Evolutionary conservation across 2,329 filamentous ascomycete genomes (phyloP), one percentile per base, ranked within the genome.

Genomic region (Penicillium sp.): DNA sequence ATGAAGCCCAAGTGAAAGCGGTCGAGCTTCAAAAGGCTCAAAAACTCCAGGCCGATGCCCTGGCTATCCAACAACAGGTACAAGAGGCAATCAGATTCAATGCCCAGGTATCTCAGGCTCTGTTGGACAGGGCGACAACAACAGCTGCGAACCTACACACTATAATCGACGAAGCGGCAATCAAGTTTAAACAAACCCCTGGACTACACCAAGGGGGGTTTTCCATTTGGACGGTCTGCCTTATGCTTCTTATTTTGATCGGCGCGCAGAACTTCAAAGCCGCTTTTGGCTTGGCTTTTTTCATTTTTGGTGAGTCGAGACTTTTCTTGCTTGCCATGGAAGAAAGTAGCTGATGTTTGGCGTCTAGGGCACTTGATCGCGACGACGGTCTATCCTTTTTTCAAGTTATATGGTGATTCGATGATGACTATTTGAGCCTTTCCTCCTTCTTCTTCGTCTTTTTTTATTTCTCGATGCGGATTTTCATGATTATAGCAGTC

Each of bases 1-100:
- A 73, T 7, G 58, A 70, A 16, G 75, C 78, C 6, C 71, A 77
- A 57, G 25, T 51, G 1, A 76, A 66, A 58, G 73, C 77, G 3
- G 65, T 69, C 28, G 60, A 68, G 16, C 57, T 81, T 11, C 73
- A 73, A 25, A 66, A 68, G 55, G 63, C 68, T 6, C 78, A 81
- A 40, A 28, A 61, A n/a, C 62, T 70, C 26, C 77, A 81, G 51
- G 70, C 71, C 7, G 68, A 77, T 55, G 60, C 68, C 0, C 55
- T 75, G 1, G 52, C 65, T 26, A 66, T 68, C 14, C 73, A 76
- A 11, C 68, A 65, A 4, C 62, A 62, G 37, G 52, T 69, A 2
- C 74, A 76, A 49, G 65, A 75, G 37, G 64, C 63, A 8, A 52
- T 76, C 5, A 64, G 71, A 40, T 63, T 52, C 1, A 70, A 70